These are phyloP conservation scores for Pilaira anomala DNA, from an alignment of 192 early-diverging fungal genomes.

Conservation along the genomic window DNA sequence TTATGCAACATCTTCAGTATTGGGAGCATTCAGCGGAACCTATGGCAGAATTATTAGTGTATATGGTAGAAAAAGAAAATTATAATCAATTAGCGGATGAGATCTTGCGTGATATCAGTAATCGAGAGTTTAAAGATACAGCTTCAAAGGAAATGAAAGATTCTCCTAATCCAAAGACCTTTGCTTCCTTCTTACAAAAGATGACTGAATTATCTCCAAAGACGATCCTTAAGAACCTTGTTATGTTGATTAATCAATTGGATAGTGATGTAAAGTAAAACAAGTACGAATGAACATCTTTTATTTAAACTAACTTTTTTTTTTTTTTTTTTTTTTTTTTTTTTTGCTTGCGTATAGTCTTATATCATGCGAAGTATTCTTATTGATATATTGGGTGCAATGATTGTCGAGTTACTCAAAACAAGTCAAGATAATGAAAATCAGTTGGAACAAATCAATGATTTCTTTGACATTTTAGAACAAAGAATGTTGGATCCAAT, in stretches of 20 bases:
- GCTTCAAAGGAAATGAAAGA: constrained; percentile 59
- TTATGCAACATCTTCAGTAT: constrained; percentile 80
- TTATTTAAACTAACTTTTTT: no score
- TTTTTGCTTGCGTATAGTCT: constrained; percentile 49
- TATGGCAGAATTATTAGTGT: constrained; percentile 75
- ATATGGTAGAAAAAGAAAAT: constrained; percentile 57
- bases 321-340: not conserved
- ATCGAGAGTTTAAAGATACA: constrained; percentile 51
- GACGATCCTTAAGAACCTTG: constrained; percentile 86
- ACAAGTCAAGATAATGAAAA: constrained; percentile 67
- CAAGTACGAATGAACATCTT: not conserved
- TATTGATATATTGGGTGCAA: constrained; percentile 85
- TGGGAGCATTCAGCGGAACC: constrained; percentile 80
- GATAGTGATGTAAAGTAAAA: constrained; percentile 76
- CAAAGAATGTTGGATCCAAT: constrained; percentile 91
- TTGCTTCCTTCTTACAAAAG: constrained; percentile 76
- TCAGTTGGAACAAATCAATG: constrained; percentile 67
- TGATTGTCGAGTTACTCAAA: constrained; percentile 74
- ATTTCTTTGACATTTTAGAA: constrained; percentile 88
- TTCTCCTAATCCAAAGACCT: constrained; percentile 74
- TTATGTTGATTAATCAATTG: constrained; percentile 75
- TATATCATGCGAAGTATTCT: constrained; percentile 83
- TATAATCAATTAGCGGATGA: constrained; percentile 70
- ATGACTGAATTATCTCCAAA: constrained; percentile 82
- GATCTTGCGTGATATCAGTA: constrained; percentile 64